Percentiles rank a stretch among this genome's conserved stretches.
These are phyloP conservation scores for Mycena sp. DNA, from an alignment of 1,284 basidiomycete genomes.

Conservation along the genomic window DNA sequence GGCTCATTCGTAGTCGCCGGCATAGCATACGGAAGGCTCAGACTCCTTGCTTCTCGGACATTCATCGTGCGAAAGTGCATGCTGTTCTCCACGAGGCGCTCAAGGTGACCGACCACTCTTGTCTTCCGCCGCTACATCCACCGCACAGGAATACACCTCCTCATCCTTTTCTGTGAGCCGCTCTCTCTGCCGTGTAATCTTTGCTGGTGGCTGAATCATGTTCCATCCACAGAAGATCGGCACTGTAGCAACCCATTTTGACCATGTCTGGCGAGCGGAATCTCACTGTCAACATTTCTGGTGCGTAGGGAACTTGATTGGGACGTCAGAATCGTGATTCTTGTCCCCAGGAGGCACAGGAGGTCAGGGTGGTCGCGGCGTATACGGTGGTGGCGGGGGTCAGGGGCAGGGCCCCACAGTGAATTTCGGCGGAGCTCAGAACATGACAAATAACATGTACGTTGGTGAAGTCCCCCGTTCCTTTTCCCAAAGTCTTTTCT, in stretches of 20 bases:
- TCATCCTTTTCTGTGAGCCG: not conserved
- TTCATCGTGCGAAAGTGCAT: slow-evolving; percentile 2
- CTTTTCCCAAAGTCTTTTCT: no score
- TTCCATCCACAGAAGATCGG: no score
- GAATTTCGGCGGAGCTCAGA: no score
- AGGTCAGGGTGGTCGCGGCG: not conserved
- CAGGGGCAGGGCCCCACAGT: not conserved
- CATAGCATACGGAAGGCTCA: not conserved
- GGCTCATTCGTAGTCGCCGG: not conserved
- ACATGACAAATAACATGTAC: no score
- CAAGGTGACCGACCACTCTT: not conserved
- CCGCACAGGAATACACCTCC: not conserved
- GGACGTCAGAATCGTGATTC: not conserved
- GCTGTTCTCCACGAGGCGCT: not conserved
- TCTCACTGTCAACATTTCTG: not conserved
- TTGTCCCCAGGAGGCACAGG: not conserved
- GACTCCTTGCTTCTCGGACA: no score
- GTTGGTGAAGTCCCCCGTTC: no score
- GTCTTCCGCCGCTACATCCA: not conserved
- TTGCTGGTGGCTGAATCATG: no score
- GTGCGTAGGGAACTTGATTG: not conserved
- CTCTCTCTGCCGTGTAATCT: no score
- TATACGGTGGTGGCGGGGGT: not conserved
- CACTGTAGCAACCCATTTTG: not conserved
- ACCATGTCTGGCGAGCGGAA: not conserved